Percentiles rank a stretch among this genome's conserved stretches.
phyloP scores from a whole-genome alignment of 2,329 filamentous ascomycete species.

The Fusarium penzigii region DNA sequence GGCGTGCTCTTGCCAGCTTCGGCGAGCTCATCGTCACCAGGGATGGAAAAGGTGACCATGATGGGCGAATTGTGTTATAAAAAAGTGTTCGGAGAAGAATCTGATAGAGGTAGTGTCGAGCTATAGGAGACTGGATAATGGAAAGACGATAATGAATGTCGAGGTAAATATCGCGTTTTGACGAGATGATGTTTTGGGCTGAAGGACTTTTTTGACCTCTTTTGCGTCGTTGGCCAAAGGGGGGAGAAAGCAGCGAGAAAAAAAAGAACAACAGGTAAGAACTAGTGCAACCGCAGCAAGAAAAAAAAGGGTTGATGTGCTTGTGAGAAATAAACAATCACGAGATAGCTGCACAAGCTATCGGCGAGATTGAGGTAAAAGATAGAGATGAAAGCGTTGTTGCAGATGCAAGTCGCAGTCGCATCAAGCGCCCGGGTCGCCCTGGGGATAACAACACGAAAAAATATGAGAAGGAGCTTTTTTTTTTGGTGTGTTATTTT shows the following conservation, averaged over 20 bases:
- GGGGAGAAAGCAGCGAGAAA: too few relatives aligned
- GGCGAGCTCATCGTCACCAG: constrained; percentile 36
- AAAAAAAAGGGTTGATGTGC: too few relatives aligned
- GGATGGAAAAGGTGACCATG: constrained; percentile 44
- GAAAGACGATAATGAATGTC: too few relatives aligned
- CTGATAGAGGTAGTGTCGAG: constrained; percentile 9
- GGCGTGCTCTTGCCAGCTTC: constrained; percentile 38
- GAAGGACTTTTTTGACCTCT: too few relatives aligned
- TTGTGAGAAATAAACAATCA: constrained; percentile 13
- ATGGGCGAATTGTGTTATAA: constrained; percentile 6
- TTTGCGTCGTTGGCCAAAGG: too few relatives aligned
- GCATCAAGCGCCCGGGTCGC: constrained; percentile 31
- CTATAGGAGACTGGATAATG: too few relatives aligned
- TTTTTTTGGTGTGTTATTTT: constrained; percentile 32
- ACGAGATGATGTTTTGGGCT: too few relatives aligned
- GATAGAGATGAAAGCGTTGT: constrained; percentile 30
- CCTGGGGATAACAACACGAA: constrained; percentile 33
- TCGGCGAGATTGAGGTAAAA: constrained; percentile 24
- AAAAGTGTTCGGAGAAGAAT: constrained; percentile 9
- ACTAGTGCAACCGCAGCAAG: too few relatives aligned
- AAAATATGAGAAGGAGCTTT: constrained; percentile 22
- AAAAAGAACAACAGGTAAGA: too few relatives aligned
- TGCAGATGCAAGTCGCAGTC: too few relatives aligned
- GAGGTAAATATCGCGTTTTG: too few relatives aligned
- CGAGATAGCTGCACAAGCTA: constrained; percentile 17